Evolutionary conservation across 2,329 filamentous ascomycete species (phyloP).

Genomic region (Dactylellina cionopaga): DNA sequence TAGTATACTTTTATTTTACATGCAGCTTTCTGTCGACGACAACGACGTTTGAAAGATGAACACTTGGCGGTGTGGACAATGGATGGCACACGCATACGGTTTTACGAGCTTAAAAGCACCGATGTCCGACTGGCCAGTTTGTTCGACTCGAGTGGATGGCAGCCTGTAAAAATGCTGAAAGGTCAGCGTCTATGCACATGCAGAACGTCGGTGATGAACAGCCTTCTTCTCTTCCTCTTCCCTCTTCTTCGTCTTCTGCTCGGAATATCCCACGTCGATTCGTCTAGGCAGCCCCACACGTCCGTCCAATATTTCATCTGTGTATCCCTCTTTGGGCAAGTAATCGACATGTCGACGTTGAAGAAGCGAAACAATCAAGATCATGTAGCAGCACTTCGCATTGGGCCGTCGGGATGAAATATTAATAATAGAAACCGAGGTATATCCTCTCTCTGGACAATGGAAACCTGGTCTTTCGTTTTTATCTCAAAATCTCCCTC

Average conservation of each 20-base stretch:
- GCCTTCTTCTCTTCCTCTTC: background rate
- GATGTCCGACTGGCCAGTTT: conserved; percentile 5
- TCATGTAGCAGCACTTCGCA: no score
- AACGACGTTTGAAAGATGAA: no score
- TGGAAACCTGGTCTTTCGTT: background rate
- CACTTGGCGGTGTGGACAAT: no score
- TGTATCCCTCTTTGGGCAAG: background rate
- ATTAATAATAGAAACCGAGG: conserved; percentile 19
- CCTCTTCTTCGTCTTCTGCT: conserved; percentile 13
- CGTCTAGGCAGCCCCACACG: background rate
- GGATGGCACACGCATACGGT: conserved; percentile 4
- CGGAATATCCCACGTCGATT: conserved; percentile 2
- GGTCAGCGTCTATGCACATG: conserved; percentile 21
- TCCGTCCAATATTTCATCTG: conserved; percentile 18
- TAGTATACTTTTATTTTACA: background rate
- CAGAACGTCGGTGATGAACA: no score
- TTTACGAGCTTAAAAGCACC: background rate
- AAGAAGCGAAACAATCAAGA: no score
- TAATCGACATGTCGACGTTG: conserved; percentile 1
- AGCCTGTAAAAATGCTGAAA: background rate
- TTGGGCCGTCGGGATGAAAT: background rate
- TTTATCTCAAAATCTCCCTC: background rate
- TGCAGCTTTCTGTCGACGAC: background rate
- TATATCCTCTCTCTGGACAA: no score
- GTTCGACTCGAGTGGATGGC: background rate